These are phyloP conservation scores for Talaromyces sp. DNA, from an alignment of 2,329 filamentous ascomycete genomes.

Conservation along the genomic window DNA sequence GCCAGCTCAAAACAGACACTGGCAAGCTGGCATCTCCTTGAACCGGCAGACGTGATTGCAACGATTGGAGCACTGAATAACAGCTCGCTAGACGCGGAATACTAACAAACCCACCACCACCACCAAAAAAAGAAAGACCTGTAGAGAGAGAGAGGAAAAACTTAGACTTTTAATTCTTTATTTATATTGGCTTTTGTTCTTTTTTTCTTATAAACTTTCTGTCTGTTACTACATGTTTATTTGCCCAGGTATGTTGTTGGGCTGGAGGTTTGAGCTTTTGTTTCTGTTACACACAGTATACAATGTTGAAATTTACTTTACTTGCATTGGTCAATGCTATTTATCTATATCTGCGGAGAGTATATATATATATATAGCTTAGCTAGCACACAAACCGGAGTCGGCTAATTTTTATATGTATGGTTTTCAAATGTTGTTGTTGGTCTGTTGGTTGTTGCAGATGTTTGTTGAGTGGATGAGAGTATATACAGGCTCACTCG, in stretches of 20 bases:
- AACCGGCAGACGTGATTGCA: conserved; percentile 82
- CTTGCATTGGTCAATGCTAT: not conserved
- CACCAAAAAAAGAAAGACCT: not conserved
- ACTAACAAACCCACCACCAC: not conserved
- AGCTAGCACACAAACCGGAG: not conserved
- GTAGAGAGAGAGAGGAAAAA: not conserved
- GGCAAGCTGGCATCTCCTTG: conserved; percentile 82
- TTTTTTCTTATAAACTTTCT: not conserved
- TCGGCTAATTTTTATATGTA: not conserved
- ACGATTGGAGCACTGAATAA: conserved; percentile 52
- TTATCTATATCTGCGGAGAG: not conserved
- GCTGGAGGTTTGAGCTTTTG: not conserved
- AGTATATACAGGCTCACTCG: no score
- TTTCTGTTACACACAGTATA: not conserved
- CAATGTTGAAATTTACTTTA: not conserved
- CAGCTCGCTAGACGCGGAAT: conserved; percentile 11
- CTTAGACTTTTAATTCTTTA: not conserved
- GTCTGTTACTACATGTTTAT: not conserved
- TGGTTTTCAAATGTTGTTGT: no score
- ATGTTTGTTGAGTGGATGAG: no score
- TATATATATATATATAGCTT: not conserved
- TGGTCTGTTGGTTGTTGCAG: no score
- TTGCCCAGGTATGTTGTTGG: not conserved
- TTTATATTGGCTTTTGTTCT: not conserved
- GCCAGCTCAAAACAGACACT: conserved; percentile 87